A percentile compares a stretch with the other conserved stretches of the same genome.
Evolutionary conservation across 116 monocot genomes (phyloP).

Genomic region (Cymodocea nodosa): DNA sequence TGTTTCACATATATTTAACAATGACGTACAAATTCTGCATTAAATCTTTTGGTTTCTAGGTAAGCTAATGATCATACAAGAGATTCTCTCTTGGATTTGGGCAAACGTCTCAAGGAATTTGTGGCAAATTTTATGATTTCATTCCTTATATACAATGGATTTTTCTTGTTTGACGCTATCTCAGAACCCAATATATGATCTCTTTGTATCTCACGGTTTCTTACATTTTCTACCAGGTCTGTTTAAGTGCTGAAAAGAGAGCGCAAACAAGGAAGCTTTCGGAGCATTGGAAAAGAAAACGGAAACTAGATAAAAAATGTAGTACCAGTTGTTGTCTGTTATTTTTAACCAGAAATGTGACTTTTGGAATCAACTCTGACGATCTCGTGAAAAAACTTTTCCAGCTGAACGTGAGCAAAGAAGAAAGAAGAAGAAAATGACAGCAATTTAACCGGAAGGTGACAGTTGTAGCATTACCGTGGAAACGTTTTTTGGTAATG

Average conservation of each 20-base stretch:
- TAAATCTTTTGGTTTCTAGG: neutral
- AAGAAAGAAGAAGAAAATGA: slow-evolving; percentile 40
- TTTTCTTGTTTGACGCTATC: too few species aligned
- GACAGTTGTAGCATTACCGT: too few species aligned
- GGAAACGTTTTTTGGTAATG: too few species aligned
- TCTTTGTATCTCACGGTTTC: too few species aligned
- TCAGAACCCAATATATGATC: too few species aligned
- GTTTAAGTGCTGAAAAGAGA: slow-evolving; percentile 42
- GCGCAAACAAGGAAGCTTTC: slow-evolving; percentile 35
- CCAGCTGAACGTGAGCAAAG: slow-evolving; percentile 51
- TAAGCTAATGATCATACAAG: too few species aligned
- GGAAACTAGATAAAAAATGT: slow-evolving; percentile 62
- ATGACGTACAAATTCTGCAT: neutral
- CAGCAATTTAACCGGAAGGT: neutral
- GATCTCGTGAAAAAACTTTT: neutral
- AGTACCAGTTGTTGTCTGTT: neutral
- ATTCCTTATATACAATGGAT: too few species aligned
- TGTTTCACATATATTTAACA: neutral
- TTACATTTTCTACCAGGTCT: slow-evolving; percentile 32
- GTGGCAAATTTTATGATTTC: too few species aligned
- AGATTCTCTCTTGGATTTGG: too few species aligned
- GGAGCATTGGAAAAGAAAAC: slow-evolving; percentile 52
- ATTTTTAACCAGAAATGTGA: neutral
- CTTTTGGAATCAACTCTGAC: neutral
- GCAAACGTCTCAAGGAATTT: too few species aligned